These are phyloP conservation scores for Diversispora epigaea DNA, from an alignment of 192 early-diverging fungal genomes.

Conservation along the genomic window DNA sequence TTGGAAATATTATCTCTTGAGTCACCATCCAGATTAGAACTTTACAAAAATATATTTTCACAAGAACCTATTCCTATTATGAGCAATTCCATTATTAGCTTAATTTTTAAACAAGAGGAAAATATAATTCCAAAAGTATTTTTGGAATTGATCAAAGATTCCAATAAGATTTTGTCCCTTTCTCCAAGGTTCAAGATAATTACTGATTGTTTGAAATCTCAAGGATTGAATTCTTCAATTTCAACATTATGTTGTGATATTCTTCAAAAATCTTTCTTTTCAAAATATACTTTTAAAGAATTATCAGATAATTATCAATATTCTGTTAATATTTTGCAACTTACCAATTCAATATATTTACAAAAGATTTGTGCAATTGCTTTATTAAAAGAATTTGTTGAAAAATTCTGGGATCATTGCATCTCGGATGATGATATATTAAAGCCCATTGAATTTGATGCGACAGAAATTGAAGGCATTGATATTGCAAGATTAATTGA, in stretches of 20 bases:
- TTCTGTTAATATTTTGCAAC: neutral
- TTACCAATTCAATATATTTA: neutral
- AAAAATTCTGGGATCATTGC: slow-evolving; percentile 2
- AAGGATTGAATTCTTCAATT: slow-evolving; percentile 1
- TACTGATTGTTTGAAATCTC: neutral
- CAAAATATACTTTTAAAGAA: neutral
- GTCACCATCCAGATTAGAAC: neutral
- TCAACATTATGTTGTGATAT: slow-evolving; percentile 32
- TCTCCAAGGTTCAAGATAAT: slow-evolving; percentile 19
- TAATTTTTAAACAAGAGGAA: slow-evolving; percentile 24
- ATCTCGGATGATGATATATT: neutral
- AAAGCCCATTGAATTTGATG: slow-evolving; percentile 5
- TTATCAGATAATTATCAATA: neutral
- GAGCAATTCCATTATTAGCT: neutral
- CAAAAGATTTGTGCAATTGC: slow-evolving; percentile 24
- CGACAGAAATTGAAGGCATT: slow-evolving; percentile 15
- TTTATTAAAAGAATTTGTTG: slow-evolving; percentile 32
- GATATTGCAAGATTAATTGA: neutral
- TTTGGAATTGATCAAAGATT: neutral
- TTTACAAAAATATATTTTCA: slow-evolving; percentile 25
- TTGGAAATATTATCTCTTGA: slow-evolving; percentile 25
- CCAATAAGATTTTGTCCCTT: neutral
- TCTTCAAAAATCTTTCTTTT: slow-evolving; percentile 21
- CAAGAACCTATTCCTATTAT: slow-evolving; percentile 30
- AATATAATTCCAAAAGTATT: neutral